Percentiles rank a stretch among this genome's conserved stretches.
Conservation (phyloP, 148 eudicot genomes). For the Talinum fruticosum region DNA sequence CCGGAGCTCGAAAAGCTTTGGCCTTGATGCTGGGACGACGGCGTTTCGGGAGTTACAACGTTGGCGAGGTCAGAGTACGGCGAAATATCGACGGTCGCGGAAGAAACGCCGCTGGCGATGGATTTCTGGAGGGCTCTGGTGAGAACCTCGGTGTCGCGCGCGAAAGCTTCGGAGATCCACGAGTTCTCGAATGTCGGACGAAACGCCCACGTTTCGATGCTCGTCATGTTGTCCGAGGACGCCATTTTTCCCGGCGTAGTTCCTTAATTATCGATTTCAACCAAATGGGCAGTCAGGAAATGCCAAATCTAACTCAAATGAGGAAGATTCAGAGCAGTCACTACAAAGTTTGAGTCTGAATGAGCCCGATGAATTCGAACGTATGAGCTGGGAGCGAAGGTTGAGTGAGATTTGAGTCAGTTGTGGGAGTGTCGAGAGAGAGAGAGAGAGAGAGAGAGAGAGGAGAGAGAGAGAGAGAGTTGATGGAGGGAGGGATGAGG, state of each 20-base stretch:
- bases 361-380: not conserved
- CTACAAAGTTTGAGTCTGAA: not conserved
- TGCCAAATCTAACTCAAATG: not conserved
- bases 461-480: not conserved
- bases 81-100: constrained; percentile 6
- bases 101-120: not conserved
- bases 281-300: not conserved
- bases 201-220: constrained; percentile 54
- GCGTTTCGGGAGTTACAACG: constrained; percentile 16
- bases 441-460: not conserved
- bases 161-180: constrained; percentile 55
- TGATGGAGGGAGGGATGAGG: not conserved
- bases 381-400: not conserved
- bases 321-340: not conserved
- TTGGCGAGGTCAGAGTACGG: not conserved
- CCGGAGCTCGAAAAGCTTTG: constrained; percentile 17
- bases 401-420: not conserved
- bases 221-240: constrained; percentile 34
- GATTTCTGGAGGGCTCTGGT: constrained; percentile 30
- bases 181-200: constrained; percentile 40
- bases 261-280: not conserved
- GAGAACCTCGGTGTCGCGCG: constrained; percentile 49
- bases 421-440: not conserved
- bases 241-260: constrained; percentile 47
- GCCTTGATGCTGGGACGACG: not conserved